These are phyloP conservation scores for Cladophialophora psammophila DNA, from an alignment of 2,329 filamentous ascomycete genomes.

Conservation along the genomic window DNA sequence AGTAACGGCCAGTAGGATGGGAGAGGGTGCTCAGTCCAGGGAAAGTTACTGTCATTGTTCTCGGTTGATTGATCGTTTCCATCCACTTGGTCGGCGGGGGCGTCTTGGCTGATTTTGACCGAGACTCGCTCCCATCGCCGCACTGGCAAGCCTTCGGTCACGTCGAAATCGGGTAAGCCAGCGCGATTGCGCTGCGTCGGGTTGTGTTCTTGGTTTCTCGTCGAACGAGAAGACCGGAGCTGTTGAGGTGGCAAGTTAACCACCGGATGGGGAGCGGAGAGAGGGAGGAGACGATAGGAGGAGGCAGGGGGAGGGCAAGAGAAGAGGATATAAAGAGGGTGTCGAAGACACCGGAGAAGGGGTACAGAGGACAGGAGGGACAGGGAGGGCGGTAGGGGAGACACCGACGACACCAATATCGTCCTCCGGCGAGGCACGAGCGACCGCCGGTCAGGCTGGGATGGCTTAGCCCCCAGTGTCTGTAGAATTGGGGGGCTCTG, in stretches of 20 bases:
- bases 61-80: slow-evolving; percentile 40
- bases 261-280: neutral
- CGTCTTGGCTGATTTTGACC: slow-evolving; percentile 74
- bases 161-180: slow-evolving; percentile 68
- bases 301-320: too few relatives aligned
- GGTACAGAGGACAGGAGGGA: neutral
- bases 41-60: slow-evolving; percentile 60
- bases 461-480: slow-evolving; percentile 25
- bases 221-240: slow-evolving; percentile 45
- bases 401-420: too few relatives aligned
- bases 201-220: slow-evolving; percentile 63
- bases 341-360: neutral
- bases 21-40: slow-evolving; percentile 85
- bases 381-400: too few relatives aligned
- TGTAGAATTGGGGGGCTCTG: neutral
- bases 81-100: slow-evolving; percentile 45
- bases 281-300: neutral
- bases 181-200: slow-evolving; percentile 49
- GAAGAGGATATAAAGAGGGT: neutral
- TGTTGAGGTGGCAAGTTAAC: neutral
- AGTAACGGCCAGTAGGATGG: slow-evolving; percentile 83
- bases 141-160: slow-evolving; percentile 79
- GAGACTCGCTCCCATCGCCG: slow-evolving; percentile 84
- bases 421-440: neutral
- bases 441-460: neutral